Evolutionary conservation across 2,329 filamentous ascomycete species (phyloP).

Genomic region (Xylaria sp.): DNA sequence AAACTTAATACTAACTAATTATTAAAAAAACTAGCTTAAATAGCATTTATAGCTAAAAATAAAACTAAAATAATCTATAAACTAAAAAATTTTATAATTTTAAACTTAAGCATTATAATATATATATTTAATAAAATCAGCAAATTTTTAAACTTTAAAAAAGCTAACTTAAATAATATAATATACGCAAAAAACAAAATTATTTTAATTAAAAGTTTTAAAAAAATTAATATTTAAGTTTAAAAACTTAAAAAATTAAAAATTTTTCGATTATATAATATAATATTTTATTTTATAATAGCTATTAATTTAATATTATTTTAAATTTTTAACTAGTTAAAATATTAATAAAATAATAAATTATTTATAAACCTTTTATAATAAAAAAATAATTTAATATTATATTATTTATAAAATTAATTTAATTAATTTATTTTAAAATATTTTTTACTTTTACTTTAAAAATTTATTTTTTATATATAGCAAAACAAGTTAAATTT

Average conservation of each 20-base stretch:
- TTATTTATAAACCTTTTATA: background rate
- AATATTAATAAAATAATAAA: background rate
- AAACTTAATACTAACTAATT: background rate
- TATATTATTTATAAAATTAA: background rate
- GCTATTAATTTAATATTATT: too few species aligned
- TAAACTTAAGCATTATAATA: background rate
- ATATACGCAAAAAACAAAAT: background rate
- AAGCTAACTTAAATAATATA: too few species aligned
- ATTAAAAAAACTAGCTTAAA: conserved; percentile 3
- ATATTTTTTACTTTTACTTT: too few species aligned
- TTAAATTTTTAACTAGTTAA: background rate
- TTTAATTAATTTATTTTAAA: too few species aligned
- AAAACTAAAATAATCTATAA: background rate
- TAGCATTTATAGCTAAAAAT: background rate
- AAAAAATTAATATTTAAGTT: too few species aligned
- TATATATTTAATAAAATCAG: conserved; percentile 1
- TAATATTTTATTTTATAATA: too few species aligned
- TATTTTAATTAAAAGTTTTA: background rate
- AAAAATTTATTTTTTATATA: too few species aligned
- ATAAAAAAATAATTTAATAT: background rate
- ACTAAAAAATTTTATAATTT: too few species aligned
- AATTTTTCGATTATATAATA: background rate
- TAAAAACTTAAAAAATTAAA: background rate
- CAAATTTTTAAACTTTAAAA: background rate
- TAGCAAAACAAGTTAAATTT: too few species aligned